Evolutionary conservation across 768 basidiomycete genomes (phyloP).

Genomic region (Macrolepiota albuminosa): DNA sequence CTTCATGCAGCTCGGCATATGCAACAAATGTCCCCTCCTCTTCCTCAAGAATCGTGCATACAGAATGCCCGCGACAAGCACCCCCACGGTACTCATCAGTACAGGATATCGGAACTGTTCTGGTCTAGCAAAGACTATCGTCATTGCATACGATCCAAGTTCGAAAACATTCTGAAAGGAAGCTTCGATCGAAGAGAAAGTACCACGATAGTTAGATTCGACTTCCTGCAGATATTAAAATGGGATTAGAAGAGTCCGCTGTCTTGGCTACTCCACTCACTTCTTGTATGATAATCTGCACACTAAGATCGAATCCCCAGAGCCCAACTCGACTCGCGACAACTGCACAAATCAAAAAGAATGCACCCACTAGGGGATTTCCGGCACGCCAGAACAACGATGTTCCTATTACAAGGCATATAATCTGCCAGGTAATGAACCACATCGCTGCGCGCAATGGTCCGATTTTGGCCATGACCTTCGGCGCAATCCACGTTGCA

Average conservation of each 20-base stretch:
- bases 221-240: constrained; percentile 14
- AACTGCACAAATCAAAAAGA: constrained; percentile 18
- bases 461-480: constrained; percentile 18
- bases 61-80: constrained; percentile 12
- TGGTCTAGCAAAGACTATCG: constrained; percentile 20
- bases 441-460: constrained; percentile 24
- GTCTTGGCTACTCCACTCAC: constrained; percentile 3
- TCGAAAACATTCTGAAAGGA: constrained; percentile 24
- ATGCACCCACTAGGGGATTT: constrained; percentile 10
- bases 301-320: constrained; percentile 26
- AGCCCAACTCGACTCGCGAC: constrained; percentile 24
- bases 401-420: constrained; percentile 18
- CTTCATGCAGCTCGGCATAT: constrained; percentile 11
- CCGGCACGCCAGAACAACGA: constrained; percentile 12
- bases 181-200: constrained; percentile 23
- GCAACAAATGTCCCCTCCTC: constrained; percentile 21
- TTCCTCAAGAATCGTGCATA: constrained; percentile 19
- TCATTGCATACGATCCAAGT: constrained; percentile 20
- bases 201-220: constrained; percentile 15
- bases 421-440: constrained; percentile 24
- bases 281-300: constrained; percentile 23
- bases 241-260: not conserved
- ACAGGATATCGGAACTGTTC: constrained; percentile 24
- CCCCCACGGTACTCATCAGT: constrained; percentile 15
- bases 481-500: constrained; percentile 24